Evolutionary conservation across 2,329 filamentous ascomycete species (phyloP).

Genomic region (Trichoderma sp.): DNA sequence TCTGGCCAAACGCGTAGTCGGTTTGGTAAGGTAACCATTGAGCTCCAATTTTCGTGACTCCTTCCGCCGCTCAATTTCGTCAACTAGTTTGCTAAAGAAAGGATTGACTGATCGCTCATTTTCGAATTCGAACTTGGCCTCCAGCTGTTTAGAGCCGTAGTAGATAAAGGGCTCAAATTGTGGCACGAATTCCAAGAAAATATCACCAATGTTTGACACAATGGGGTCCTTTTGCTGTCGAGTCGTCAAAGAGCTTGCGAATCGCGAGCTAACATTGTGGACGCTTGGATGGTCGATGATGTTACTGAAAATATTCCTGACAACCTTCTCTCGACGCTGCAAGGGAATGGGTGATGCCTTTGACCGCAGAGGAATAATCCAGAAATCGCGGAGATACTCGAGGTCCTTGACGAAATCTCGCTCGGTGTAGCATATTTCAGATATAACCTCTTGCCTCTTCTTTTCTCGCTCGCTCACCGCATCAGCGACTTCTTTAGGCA

Average conservation of each 20-base stretch:
- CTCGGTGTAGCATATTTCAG: slow-evolving; percentile 98
- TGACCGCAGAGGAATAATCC: slow-evolving; percentile 88
- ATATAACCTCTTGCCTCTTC: slow-evolving; percentile 97
- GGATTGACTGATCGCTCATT: slow-evolving; percentile 88
- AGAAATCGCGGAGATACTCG: slow-evolving; percentile 97
- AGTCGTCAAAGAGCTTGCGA: slow-evolving; percentile 85
- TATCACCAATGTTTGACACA: slow-evolving; percentile 86
- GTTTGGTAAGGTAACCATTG: slow-evolving; percentile 97
- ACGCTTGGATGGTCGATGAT: slow-evolving; percentile 82
- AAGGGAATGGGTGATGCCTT: slow-evolving; percentile 86
- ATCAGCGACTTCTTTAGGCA: slow-evolving; percentile 91
- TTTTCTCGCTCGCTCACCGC: slow-evolving; percentile 88
- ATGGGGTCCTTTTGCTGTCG: slow-evolving; percentile 89
- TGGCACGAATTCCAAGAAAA: slow-evolving; percentile 89
- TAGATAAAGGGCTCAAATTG: slow-evolving; percentile 95
- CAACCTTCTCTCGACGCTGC: slow-evolving; percentile 83
- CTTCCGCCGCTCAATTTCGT: slow-evolving; percentile 93
- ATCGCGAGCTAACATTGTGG: slow-evolving; percentile 83
- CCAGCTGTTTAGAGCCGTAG: slow-evolving; percentile 93
- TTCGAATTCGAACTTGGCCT: slow-evolving; percentile 97
- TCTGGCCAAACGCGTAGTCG: slow-evolving; percentile 89
- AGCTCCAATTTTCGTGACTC: slow-evolving; percentile 96
- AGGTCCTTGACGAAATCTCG: slow-evolving; percentile 98
- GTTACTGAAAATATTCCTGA: slow-evolving; percentile 93
- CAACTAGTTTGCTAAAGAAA: slow-evolving; percentile 86